Base-by-base conservation (phyloP, 108 stramenopile genomes). In the Pseudonitzschia pungens region DNA sequence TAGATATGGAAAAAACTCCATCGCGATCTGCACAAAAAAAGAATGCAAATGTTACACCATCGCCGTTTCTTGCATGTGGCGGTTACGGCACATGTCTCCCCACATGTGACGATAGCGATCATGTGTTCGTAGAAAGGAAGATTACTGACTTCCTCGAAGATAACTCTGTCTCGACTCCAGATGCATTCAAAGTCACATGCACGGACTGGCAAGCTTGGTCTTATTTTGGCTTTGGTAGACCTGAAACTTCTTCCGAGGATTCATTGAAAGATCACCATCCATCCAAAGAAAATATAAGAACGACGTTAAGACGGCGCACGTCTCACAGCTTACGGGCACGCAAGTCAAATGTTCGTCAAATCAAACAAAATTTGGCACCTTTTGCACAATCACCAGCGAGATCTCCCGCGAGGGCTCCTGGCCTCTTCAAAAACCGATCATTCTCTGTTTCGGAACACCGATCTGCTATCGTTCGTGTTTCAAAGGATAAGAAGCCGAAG, bases 321-420 rank as follows among this genome's bases (percentile, higher is more conserved):
- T 67, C 66, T 21, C 45, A 72, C 15, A 76, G 74, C 54, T 31
- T 83, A 54, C 44, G 45, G n/a, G 65, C 71, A 16, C 74, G 77
- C 26, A 63, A 62, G 31, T 26, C 31, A 22, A 65, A 71, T 44
- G 69, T 83, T 27, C 41, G 56, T 8, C 70, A 71, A 73, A 27
- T 83, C 20, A 67, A 68, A 59, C 32, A 55, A 33, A 70, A 83
- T 57, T 33, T 83, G 22, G 66, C 60, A 67, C 82, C 82, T 1
- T 83, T 83, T 72, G 63, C 26, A 32, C 55, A 55, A 12, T 56
- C 76, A 57, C 69, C 72, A 1, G 57, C 42, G 2, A 44, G 52
- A 26, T 57, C 65, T 0, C 62, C 74, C 3, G 45, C 57, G 27
- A 27, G 62, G n/a, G 29, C 70, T 27, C 43, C 48, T 8, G n/a